Evolutionary conservation across 164 flowering plant genomes (phyloP), one percentile per base, ranked within the genome.

Genomic region (Warburgia ugandensis): DNA sequence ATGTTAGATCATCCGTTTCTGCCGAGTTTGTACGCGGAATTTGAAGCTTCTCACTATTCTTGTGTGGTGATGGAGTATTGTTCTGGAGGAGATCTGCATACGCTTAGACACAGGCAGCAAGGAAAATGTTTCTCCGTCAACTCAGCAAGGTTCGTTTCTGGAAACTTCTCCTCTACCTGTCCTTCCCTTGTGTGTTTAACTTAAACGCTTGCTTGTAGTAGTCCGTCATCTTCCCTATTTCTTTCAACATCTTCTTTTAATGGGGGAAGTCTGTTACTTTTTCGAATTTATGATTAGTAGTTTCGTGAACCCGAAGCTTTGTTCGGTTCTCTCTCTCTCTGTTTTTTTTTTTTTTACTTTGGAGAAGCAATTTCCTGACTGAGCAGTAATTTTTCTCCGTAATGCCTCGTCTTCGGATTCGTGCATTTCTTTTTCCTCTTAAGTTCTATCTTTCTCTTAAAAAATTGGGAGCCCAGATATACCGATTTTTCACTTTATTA

Each of bases 31-130:
- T 77, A 71, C 26, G 86, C 96, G 3, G 75, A 77, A 49, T 81
- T 88, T 36, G 91, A 88, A 27, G 84, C 81, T 22, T 70, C 83
- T 0, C 73, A 73, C 52, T 88, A 70, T 56, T 77, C 84, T 17
- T 85, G 96, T 32, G 70, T 88, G 3, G 91, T 88, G 3, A 88
- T 83, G 86, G 94, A 88, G 75, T 88, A 63, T 43, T 88, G 96
- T 46, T 64, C 91, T 10, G 89, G 89, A 13, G 96, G 96, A 0
- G 96, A 88, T 57, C 61, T 88, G 62, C 91, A 85, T 48, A 73
- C 84, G 8, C 75, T 83, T 39, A 25, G 84, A 2, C 83, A 85
- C 39, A 64, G 52, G n/a, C 86, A 73, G 50, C 83, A 82, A 19
- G 64, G 55, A 3, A 70, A 76, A n/a, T 74, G 84, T 16, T 88